Percentiles rank a stretch among this genome's conserved stretches.
Conservation (phyloP, 2,329 filamentous ascomycete species). For the Colletotrichum caudatum region DNA sequence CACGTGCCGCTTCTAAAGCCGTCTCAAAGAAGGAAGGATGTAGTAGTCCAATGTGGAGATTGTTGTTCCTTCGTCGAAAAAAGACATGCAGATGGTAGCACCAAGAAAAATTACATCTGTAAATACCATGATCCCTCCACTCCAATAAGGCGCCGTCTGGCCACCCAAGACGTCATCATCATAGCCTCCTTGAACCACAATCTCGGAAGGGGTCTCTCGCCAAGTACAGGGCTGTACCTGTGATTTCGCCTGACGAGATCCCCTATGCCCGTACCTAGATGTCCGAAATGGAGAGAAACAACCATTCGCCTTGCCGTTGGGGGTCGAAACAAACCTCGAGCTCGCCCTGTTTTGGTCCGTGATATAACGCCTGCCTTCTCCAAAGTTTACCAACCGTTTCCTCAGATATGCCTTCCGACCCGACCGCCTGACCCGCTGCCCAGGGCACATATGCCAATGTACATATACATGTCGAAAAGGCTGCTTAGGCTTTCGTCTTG, state of each 20-base stretch:
- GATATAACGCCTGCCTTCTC: conserved; percentile 38
- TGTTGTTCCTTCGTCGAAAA: conserved; percentile 29
- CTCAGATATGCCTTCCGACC: conserved; percentile 32
- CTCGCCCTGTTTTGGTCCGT: conserved; percentile 41
- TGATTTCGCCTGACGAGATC: not conserved
- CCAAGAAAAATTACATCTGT: conserved; percentile 26
- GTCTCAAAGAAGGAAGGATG: not conserved
- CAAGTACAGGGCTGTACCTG: not conserved
- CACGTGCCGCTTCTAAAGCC: not conserved
- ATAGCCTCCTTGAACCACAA: conserved; percentile 21
- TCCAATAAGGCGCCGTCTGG: conserved; percentile 4
- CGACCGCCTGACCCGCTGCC: conserved; percentile 27
- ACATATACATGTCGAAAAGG: conserved; percentile 14
- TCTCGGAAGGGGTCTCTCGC: conserved; percentile 17
- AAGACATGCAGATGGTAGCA: conserved; percentile 28
- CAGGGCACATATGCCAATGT: conserved; percentile 32
- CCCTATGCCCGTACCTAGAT: conserved; percentile 14
- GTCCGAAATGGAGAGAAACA: conserved; percentile 31
- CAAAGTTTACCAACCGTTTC: conserved; percentile 23
- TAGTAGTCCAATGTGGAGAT: conserved; percentile 34
- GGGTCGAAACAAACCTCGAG: conserved; percentile 23
- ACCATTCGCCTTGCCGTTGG: conserved; percentile 39
- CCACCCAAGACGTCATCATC: conserved; percentile 26
- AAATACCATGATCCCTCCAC: not conserved
- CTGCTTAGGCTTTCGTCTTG: conserved; percentile 43